Evolutionary conservation across 2,329 filamentous ascomycete genomes (phyloP).

Genomic region (Fusarium fujikuroi): DNA sequence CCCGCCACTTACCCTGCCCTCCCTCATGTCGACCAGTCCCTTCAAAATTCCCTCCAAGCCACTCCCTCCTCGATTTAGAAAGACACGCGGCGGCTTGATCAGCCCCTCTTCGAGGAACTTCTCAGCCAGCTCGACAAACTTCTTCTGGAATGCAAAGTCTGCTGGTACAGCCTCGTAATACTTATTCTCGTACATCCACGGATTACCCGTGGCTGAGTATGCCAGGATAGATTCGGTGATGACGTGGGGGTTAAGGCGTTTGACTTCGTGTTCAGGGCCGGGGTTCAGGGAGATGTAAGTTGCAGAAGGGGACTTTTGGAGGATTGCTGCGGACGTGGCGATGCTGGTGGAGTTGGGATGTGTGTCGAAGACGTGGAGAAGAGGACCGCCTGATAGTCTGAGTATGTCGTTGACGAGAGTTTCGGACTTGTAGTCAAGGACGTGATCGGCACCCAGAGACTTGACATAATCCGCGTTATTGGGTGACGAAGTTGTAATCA

Average conservation of each 20-base stretch:
- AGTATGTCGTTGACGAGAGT: slow-evolving; percentile 38
- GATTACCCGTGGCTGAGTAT: slow-evolving; percentile 6
- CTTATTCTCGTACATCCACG: not conserved
- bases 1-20: not conserved
- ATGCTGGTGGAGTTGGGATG: not conserved
- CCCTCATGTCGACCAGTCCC: not conserved
- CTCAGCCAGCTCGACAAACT: not conserved
- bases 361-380: slow-evolving; percentile 10
- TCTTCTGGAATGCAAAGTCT: slow-evolving; percentile 7
- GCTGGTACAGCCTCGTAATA: not conserved
- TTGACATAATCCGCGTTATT: slow-evolving; percentile 47
- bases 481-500: slow-evolving; percentile 53
- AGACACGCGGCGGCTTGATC: not conserved
- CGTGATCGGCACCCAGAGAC: slow-evolving; percentile 54
- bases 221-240: not conserved
- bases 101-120: accelerated
- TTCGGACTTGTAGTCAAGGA: slow-evolving; percentile 57
- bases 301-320: not conserved
- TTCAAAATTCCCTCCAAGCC: not conserved
- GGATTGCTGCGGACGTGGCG: not conserved
- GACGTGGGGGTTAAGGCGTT: not conserved
- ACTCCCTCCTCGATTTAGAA: not conserved
- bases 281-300: not conserved
- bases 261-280: not conserved
- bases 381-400: slow-evolving; percentile 18